Evolutionary conservation across 129 eudicot species (phyloP), one percentile per base, ranked within the genome.

Genomic region (Artemisia annua): DNA sequence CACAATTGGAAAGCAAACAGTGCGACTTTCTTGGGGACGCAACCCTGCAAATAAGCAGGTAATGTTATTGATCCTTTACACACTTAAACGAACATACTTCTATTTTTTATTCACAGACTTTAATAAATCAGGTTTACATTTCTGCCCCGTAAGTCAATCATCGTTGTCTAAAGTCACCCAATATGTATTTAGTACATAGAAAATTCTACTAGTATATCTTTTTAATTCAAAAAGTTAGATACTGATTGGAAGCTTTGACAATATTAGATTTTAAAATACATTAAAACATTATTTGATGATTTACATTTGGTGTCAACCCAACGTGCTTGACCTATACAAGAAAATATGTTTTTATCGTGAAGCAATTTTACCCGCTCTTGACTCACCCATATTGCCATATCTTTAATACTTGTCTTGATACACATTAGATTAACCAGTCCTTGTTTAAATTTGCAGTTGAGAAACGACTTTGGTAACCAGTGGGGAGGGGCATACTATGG

Each of bases 1-100:
- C 1, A 75, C 83, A 14, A 85, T 91, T 39, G 97, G 97, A 61
- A 91, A 91, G 81, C 97, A 91, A 77, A 88, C 97, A 0, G 97
- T 91, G 39, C 84, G 97, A 22, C 97, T 91, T 75, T 87, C 95
- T 67, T 91, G 97, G 97, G 97, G 97, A 7, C 97, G 96, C 56
- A 91, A 86, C 79, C 95, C 92, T 10, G 97, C 96, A 26, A 91
- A 88, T 73, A 91, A 86, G 75, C 97, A 88, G 96, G 97, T 66
- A 75, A 15, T 13, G 3, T 5, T 5, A 14, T 28, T 20, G 7
- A 58, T 18, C 15, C 30, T 12, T 5, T 6, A 19, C 62, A 18
- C 5, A 18, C 22, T 54, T 56, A 19, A 56, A 17, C 30, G 16
- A 11, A 58, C 12, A 61, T 0, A 11, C 3, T 61, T 24, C 11